A percentile compares a stretch with the other conserved stretches of the same genome.
These are phyloP conservation scores for Solanum sejunctum DNA, from an alignment of 257 asterid species.

Conservation along the genomic window DNA sequence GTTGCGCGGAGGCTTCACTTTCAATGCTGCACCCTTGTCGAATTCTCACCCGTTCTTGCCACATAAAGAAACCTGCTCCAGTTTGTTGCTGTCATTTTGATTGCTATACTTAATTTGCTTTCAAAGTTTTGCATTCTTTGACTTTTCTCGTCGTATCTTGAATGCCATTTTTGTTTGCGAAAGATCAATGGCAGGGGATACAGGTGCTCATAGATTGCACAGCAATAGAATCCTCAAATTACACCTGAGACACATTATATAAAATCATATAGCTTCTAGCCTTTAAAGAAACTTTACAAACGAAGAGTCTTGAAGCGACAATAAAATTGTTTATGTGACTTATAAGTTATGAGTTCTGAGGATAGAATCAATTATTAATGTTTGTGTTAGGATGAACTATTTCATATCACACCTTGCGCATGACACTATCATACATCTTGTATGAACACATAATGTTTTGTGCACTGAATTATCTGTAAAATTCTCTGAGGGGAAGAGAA, in stretches of 20 bases:
- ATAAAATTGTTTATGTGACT: background rate
- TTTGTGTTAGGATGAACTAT: background rate
- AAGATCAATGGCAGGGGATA: slow-evolving; percentile 21
- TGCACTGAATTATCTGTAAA: background rate
- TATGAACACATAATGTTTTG: background rate
- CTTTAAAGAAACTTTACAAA: background rate
- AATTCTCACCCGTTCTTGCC: too few species aligned
- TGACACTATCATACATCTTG: background rate
- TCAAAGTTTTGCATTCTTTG: background rate
- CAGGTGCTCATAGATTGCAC: slow-evolving; percentile 28
- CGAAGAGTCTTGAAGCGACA: background rate
- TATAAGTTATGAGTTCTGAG: background rate
- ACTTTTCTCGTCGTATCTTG: slow-evolving; percentile 30
- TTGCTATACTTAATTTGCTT: background rate
- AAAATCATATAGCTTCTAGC: background rate
- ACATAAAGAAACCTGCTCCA: slow-evolving; percentile 27
- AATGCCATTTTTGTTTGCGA: slow-evolving; percentile 39
- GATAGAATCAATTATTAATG: background rate
- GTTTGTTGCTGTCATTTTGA: background rate
- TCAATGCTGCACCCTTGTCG: too few species aligned
- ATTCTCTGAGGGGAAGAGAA: background rate
- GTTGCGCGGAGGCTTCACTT: too few species aligned
- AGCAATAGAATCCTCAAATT: slow-evolving; percentile 54
- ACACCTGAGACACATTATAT: slow-evolving; percentile 3
- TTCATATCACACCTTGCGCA: background rate